Base-by-base conservation (phyloP, 2,329 filamentous ascomycete species). In the Magnaporthiopsis incrustans region DNA sequence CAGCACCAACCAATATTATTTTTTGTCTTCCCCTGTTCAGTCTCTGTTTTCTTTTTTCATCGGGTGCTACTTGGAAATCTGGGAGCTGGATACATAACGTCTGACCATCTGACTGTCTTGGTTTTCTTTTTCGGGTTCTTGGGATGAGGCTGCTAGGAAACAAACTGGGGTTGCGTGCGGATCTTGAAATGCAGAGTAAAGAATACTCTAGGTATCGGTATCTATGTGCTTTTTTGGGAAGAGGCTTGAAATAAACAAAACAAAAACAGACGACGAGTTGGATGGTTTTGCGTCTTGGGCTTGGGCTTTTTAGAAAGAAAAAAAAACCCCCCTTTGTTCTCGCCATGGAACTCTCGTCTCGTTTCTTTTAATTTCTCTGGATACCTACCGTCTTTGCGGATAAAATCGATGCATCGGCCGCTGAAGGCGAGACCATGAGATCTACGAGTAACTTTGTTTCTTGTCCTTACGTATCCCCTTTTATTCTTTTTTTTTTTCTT, bases 41-140 rank as follows among this genome's bases (percentile, higher is more conserved):
- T 65, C 60, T 62, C 61, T 66, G 57, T 60, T 64, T 60, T 32
- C 32, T 63, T 64, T 64, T 63, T 60, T 60, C 58, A 53, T 59
- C 30, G 63, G 33, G 65, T 63, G 25, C 60, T 50, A 53, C 10
- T 53, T 53, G 44, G 44, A 18, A 44, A 18, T 18, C 14, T 44
- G 14, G 38, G 38, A 18, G 38, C 38, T 18, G 38, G 38, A 44
- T 44, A 44, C 30, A 30, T 30, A 30, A 30, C 38, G 15, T 15
- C 38, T 18, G 14, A 18, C 38, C 38, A 44, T 18, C 38, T 44
- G 15, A 15, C 38, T 18, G 1, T 44, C 38, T 38, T 44, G 38
- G 14, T 44, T 18, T 15, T 44, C 18, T 14, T 44, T 18, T 44
- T 44, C 14, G 38, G 38, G 38, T 44, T 18, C 30, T 30, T 6